These are phyloP conservation scores for Globisporangium ultimum DNA, from an alignment of 352 stramenopile genomes.

Conservation along the genomic window DNA sequence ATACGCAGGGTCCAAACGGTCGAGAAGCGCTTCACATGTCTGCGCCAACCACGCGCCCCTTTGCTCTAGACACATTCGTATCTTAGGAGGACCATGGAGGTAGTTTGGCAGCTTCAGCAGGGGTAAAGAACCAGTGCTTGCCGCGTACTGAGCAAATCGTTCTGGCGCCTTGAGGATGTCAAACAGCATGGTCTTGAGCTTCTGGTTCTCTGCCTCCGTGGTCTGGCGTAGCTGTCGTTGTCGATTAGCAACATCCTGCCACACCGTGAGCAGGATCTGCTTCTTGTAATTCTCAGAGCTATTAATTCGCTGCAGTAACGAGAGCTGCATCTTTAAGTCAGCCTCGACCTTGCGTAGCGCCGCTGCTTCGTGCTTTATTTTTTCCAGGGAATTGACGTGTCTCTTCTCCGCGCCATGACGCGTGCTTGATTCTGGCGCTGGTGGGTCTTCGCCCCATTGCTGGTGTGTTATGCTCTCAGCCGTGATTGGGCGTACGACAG, in stretches of 20 bases:
- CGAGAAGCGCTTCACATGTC: background rate
- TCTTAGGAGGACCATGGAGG: background rate
- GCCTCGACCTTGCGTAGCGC: background rate
- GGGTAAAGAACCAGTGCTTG: background rate
- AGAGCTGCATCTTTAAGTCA: conserved; percentile 7
- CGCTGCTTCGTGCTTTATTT: conserved; percentile 2
- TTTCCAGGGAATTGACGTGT: background rate
- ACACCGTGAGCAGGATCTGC: conserved; percentile 1
- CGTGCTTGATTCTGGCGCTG: background rate
- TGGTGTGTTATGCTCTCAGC: background rate
- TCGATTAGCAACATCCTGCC: background rate
- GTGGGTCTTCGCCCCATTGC: background rate
- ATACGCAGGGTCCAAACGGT: conserved; percentile 1
- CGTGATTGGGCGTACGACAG: background rate
- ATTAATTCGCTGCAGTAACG: background rate
- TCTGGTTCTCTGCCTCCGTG: conserved; percentile 3
- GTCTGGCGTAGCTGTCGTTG: conserved; percentile 7
- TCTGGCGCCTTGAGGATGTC: background rate
- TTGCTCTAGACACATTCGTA: background rate
- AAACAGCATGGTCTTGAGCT: conserved; percentile 13
- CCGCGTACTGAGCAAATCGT: too few species aligned
- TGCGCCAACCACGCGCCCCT: too few species aligned
- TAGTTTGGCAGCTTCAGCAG: conserved; percentile 4
- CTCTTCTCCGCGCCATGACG: background rate
- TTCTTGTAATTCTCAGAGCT: background rate